Conservation (phyloP, 2,329 filamentous ascomycete genomes). For the Podosphaera leucotricha region DNA sequence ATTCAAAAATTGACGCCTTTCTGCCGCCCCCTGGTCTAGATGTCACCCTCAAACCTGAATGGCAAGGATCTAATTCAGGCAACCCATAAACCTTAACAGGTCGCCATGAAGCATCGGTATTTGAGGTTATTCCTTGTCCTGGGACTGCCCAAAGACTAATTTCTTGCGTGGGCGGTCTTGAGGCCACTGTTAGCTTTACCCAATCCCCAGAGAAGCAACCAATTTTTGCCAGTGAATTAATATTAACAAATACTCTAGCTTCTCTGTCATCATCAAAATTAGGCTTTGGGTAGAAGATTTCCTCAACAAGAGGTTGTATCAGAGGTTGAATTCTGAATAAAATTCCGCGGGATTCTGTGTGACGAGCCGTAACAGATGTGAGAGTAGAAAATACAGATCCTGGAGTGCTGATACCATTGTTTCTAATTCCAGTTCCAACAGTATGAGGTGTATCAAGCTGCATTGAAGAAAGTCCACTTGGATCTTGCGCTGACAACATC, state of each 20-base stretch:
- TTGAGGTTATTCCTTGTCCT: conserved; percentile 28
- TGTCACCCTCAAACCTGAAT: conserved; percentile 35
- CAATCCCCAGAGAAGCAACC: conserved; percentile 96
- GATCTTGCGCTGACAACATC: conserved; percentile 49
- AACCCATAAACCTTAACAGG: conserved; percentile 76
- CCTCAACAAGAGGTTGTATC: conserved; percentile 44
- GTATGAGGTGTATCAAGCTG: conserved; percentile 64
- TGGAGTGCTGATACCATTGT: conserved; percentile 57
- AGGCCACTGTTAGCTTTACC: conserved; percentile 61
- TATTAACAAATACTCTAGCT: conserved; percentile 73
- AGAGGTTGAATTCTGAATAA: conserved; percentile 69
- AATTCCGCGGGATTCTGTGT: conserved; percentile 47
- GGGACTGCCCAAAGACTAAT: conserved; percentile 44
- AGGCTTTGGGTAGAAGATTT: conserved; percentile 68
- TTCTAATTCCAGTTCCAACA: conserved; percentile 30
- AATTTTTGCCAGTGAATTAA: conserved; percentile 62
- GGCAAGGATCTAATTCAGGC: conserved; percentile 46
- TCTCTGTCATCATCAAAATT: conserved; percentile 59
- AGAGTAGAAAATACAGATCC: conserved; percentile 78
- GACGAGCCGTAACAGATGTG: conserved; percentile 60
- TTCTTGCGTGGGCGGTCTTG: conserved; percentile 46
- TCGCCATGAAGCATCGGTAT: conserved; percentile 30
- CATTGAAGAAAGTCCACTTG: conserved; percentile 57
- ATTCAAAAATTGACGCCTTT: conserved; percentile 38
- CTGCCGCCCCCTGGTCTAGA: conserved; percentile 28